Evolutionary conservation across 441 rosid species (phyloP).

Genomic region (Kokia cookei): DNA sequence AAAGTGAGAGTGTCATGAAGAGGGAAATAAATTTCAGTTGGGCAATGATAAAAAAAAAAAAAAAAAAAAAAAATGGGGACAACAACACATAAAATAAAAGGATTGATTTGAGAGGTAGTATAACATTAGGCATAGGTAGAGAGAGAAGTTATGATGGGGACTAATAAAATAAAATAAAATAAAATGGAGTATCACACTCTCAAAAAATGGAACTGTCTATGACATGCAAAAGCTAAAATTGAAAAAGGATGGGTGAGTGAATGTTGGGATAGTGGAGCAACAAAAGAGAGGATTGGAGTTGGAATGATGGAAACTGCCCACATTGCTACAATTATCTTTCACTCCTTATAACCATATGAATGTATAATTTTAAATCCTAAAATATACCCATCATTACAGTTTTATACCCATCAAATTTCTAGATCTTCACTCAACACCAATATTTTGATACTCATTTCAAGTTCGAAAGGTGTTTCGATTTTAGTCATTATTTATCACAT

Average conservation of each 20-base stretch:
- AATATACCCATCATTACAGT: no score
- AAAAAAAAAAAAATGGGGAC: no score
- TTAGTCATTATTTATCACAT: no score
- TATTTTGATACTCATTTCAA: no score
- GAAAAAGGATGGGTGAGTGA: constrained; percentile 11
- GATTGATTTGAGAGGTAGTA: constrained; percentile 16
- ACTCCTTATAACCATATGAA: no score
- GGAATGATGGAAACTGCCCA: constrained; percentile 12
- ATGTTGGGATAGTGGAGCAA: constrained; percentile 12
- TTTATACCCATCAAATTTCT: neutral
- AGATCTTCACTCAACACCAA: neutral
- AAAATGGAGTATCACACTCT: constrained; percentile 10
- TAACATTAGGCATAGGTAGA: neutral
- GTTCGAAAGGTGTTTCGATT: no score
- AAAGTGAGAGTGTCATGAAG: no score
- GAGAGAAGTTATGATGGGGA: constrained; percentile 16
- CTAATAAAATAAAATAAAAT: neutral
- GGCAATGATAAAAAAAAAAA: no score
- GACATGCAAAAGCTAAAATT: neutral
- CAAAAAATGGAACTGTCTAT: neutral
- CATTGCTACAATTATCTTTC: neutral
- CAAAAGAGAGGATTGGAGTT: neutral
- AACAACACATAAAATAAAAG: no score
- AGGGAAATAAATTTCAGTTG: no score
- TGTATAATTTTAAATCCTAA: no score